phyloP scores from a whole-genome alignment of 306 rosid species.

The Astragalus membranaceus region DNA sequence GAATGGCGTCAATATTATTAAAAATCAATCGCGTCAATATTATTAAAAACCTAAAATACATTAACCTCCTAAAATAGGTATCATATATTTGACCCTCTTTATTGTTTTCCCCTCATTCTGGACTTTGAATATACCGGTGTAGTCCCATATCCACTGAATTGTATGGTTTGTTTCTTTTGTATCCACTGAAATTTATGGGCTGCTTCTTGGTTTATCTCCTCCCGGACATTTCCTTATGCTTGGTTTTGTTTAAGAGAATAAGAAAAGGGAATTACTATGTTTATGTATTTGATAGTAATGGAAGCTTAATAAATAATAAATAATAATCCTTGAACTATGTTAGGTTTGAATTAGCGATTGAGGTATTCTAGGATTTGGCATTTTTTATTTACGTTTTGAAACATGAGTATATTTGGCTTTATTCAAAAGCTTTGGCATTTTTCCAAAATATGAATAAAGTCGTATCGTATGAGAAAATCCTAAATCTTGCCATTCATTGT shows the following conservation, averaged over 20 bases:
- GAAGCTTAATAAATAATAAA: not conserved
- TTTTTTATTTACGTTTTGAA: not conserved
- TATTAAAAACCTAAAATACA: too few species aligned
- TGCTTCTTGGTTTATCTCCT: not conserved
- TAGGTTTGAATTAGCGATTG: not conserved
- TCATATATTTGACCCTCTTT: not conserved
- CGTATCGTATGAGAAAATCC: not conserved
- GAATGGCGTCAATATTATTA: not conserved
- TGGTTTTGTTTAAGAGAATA: not conserved
- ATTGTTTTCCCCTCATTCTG: not conserved
- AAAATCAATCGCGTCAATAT: not conserved
- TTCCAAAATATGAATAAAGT: slow-evolving; percentile 1
- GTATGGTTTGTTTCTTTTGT: not conserved
- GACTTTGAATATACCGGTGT: not conserved
- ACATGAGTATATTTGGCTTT: not conserved
- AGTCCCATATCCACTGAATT: not conserved
- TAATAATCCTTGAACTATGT: not conserved
- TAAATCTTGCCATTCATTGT: not conserved
- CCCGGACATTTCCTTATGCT: not conserved
- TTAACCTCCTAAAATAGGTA: not conserved
- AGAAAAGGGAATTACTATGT: not conserved
- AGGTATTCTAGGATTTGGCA: not conserved
- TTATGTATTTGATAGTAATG: not conserved
- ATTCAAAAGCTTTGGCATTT: slow-evolving; percentile 7
- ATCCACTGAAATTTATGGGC: not conserved